These are phyloP conservation scores for Trichoderma endophyticum DNA, from an alignment of 2,329 filamentous ascomycete species.

Conservation along the genomic window DNA sequence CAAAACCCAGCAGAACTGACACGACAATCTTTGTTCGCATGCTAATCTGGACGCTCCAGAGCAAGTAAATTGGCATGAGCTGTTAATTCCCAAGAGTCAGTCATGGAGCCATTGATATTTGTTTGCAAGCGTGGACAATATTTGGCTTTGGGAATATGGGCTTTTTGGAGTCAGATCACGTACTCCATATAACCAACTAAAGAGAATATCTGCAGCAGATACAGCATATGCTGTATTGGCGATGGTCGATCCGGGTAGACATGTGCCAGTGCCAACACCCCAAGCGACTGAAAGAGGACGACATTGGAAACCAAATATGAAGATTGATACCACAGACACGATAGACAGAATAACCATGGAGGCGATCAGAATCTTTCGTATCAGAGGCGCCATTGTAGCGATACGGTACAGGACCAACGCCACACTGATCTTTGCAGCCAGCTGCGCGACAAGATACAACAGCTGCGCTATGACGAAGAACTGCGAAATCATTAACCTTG, in stretches of 20 bases:
- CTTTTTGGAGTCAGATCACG: background rate
- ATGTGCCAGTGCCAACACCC: background rate
- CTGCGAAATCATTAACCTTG: background rate
- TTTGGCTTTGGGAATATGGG: background rate
- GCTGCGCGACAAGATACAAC: background rate
- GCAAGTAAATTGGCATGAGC: background rate
- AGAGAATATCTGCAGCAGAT: background rate
- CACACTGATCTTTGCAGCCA: background rate
- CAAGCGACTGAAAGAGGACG: background rate
- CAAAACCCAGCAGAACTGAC: background rate
- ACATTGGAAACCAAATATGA: background rate
- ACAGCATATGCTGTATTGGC: background rate
- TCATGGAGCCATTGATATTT: background rate
- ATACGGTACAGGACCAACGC: background rate
- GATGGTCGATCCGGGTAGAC: background rate
- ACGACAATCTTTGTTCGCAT: background rate
- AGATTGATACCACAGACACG: background rate
- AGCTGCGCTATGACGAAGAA: background rate
- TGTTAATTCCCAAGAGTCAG: background rate
- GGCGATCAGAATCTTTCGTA: background rate
- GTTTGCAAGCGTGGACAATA: background rate
- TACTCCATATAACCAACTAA: slow-evolving; percentile 6
- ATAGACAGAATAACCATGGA: background rate
- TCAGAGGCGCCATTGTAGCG: background rate
- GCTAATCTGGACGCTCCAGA: slow-evolving; percentile 7